Conservation (phyloP, 306 rosid genomes). For the Nissolia schottii region DNA sequence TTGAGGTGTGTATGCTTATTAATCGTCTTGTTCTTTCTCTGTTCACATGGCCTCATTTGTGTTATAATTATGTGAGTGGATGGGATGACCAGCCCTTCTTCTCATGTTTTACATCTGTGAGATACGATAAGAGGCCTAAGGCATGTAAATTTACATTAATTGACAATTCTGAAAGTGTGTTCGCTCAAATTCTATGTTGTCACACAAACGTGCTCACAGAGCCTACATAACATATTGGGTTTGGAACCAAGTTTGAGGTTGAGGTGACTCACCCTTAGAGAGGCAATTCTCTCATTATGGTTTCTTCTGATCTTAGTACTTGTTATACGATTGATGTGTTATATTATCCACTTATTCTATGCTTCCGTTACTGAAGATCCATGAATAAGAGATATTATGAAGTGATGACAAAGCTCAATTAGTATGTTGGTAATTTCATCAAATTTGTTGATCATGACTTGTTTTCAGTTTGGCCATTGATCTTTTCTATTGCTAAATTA, state of each 20-base stretch:
- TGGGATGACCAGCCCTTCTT: background rate
- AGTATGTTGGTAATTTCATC: background rate
- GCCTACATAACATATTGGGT: background rate
- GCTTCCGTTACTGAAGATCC: conserved; percentile 6
- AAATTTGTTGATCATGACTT: conserved; percentile 4
- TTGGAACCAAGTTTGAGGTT: background rate
- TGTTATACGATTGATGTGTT: background rate
- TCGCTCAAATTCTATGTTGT: background rate
- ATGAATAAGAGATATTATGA: conserved; percentile 1
- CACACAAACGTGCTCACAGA: background rate
- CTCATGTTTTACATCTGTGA: background rate
- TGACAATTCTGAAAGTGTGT: conserved; percentile 1
- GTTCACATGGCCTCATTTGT: background rate
- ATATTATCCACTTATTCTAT: background rate
- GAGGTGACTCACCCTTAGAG: background rate
- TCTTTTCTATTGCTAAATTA: background rate
- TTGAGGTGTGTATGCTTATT: conserved; percentile 64
- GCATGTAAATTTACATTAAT: background rate
- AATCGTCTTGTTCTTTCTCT: background rate
- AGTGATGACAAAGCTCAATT: conserved; percentile 6
- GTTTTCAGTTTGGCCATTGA: too few relatives aligned
- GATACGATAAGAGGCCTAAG: background rate
- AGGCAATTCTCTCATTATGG: background rate
- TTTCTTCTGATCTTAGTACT: conserved; percentile 1
- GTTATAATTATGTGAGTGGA: conserved; percentile 1